A percentile compares a stretch with the other conserved stretches of the same genome.
phyloP scores from a whole-genome alignment of 768 basidiomycete genomes.

The Sarcomyxa edulis region DNA sequence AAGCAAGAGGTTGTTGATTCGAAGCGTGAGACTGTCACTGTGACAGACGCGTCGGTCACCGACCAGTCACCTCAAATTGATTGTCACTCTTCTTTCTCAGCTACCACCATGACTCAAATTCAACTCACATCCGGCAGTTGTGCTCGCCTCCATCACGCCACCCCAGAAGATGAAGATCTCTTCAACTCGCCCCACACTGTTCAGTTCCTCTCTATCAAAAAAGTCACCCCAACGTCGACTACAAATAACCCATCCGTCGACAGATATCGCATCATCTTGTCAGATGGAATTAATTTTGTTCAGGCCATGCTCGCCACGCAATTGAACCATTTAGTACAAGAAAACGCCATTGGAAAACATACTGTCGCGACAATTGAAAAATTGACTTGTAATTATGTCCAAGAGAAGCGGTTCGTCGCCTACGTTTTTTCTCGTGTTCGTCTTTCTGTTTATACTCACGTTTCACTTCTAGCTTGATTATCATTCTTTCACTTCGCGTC shows the following conservation, averaged over 20 bases:
- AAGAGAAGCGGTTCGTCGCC: constrained; percentile 69
- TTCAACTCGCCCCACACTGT: constrained; percentile 47
- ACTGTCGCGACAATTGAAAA: constrained; percentile 66
- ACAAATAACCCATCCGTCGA: constrained; percentile 30
- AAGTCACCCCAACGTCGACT: constrained; percentile 41
- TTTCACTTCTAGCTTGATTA: constrained; percentile 56
- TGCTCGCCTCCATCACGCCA: constrained; percentile 38
- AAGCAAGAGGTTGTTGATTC: too few relatives aligned
- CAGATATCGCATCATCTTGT: constrained; percentile 78
- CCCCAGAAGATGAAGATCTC: constrained; percentile 36
- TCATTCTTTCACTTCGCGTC: constrained; percentile 65
- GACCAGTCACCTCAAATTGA: constrained; percentile 8
- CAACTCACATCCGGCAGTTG: constrained; percentile 61
- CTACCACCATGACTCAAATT: constrained; percentile 27
- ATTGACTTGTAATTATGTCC: constrained; percentile 78
- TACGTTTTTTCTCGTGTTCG: constrained; percentile 5
- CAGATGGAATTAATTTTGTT: constrained; percentile 80
- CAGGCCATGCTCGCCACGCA: constrained; percentile 97
- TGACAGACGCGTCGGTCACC: constrained; percentile 22
- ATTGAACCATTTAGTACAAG: constrained; percentile 69
- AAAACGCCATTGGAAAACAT: constrained; percentile 57
- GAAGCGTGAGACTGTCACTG: too few relatives aligned
- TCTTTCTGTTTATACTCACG: constrained; percentile 5
- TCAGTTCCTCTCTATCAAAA: constrained; percentile 83
- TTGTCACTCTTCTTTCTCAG: constrained; percentile 9